Evolutionary conservation across 176 grass and related monocot genomes (phyloP), one percentile per base, ranked within the genome.

Genomic region (Oryza nivara): DNA sequence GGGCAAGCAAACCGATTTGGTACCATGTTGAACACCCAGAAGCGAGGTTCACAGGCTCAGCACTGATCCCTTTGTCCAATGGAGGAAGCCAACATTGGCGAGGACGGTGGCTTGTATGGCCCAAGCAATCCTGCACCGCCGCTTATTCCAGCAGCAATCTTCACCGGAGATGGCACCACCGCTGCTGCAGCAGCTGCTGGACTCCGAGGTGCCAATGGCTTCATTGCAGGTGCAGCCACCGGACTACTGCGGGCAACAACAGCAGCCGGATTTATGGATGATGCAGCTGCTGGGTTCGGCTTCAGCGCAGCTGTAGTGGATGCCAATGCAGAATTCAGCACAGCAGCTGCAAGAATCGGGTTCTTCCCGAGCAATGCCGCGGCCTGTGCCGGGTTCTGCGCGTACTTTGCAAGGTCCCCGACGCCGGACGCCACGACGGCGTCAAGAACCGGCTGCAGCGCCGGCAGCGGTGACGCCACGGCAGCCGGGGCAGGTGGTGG

Each of bases 341-440:
- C 75, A 5, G 91, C 94, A 20, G 94, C 91, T 8, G 87, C 87
- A 11, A 94, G 75, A 12, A 84, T 34, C 7, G 94, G 91, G 43
- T 97, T 94, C 75, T 87, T 85, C 2, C 91, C 89, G 9, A 94
- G 76, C 23, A 94, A 87, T 13, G 83, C 76, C 2, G 87, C 87
- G 8, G 88, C 86, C 70, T 81, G 89, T 6, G 82, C 72, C 4
- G 72, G 91, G 56, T 92, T 90, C 51, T 83, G 82, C 12, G 80
- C 78, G 43, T 77, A 89, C 58, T 75, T 10, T 2, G 87, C 71
- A 41, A 93, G 76, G 73, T 90, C 84, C 25, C 70, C 80, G 1
- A 78, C 88, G 30, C 85, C 90, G 0, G 90, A 73, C 1, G 78
- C 78, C 46, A 32, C 23, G 16, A 74, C 23, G 15, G 46, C 70